Base-by-base conservation (phyloP, 345 rosid species). In the Acer negundo region DNA sequence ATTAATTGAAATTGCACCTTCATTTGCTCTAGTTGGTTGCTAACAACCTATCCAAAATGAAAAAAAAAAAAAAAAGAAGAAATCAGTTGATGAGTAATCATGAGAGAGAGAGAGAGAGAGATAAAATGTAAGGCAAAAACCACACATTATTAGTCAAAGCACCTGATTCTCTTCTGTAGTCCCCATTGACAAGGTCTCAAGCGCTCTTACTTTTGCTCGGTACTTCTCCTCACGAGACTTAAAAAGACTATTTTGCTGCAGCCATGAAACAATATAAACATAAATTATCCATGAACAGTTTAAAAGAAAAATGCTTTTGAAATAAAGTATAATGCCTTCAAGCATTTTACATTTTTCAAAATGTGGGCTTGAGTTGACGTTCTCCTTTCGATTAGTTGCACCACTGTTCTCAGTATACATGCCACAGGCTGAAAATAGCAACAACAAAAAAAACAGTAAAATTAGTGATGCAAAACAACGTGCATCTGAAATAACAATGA, bases 151-250 rank as follows among this genome's bases (percentile, higher is more conserved):
- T 51, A 62, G 56, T 56, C 51, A 22, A 72, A 76, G 19, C 81
- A 96, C 99, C 95, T 87, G 89, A 58, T 91, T 87, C 85, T 96
- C 99, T 82, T 88, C 89, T 62, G 87, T 78, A 51, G 90, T 79
- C 78, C 98, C 98, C 74, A 85, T 84, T 69, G 84, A 90, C 68
- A 96, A 87, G 80, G 97, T 88, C 82, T 94, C 99, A 73, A 94
- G 86, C 24, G 86, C 90, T 82, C 83, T 90, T 62, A 91, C 83
- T 84, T 86, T 91, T 73, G 93, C 87, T 75, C 85, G 93, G 81
- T 87, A 92, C 87, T 90, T 96, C 76, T 89, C 97, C 62, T 91
- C 91, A 67, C 90, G 91, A 75, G 81, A 87, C 78, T 85, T 87
- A 74, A 82, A 83, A 79, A 91, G 84, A 66, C 83, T 87, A 76